Conservation (phyloP, 2,329 filamentous ascomycete genomes). For the Truncatella angustata region DNA sequence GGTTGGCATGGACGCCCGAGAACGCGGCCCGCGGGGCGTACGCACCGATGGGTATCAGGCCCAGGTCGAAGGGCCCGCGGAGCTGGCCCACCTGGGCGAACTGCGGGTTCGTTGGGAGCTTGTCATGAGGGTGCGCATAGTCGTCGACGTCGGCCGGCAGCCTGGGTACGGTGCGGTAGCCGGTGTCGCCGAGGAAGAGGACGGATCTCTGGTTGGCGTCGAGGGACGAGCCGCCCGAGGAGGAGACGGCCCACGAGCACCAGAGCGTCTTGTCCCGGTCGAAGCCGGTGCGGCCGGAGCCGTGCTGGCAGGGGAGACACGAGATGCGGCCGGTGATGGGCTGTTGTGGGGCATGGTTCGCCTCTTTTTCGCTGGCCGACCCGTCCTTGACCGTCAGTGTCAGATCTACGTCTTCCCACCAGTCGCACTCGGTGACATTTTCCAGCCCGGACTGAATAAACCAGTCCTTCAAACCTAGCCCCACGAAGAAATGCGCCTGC, state of each 20-base stretch:
- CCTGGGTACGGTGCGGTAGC: conserved; percentile 75
- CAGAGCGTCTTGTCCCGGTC: conserved; percentile 74
- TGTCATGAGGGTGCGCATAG: conserved; percentile 64
- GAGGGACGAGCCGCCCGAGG: no score
- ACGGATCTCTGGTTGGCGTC: conserved; percentile 78
- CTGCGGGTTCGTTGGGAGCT: conserved; percentile 74
- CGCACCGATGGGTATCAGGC: conserved; percentile 89
- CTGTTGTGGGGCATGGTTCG: conserved; percentile 26
- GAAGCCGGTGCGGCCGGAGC: conserved; percentile 63
- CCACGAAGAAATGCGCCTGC: conserved; percentile 83
- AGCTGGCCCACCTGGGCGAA: conserved; percentile 80
- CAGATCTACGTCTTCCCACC: conserved; percentile 87
- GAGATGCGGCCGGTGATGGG: conserved; percentile 70
- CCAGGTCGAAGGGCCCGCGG: conserved; percentile 85
- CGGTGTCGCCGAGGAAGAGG: conserved; percentile 88
- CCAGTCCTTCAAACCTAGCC: conserved; percentile 80
- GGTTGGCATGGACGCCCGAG: conserved; percentile 81
- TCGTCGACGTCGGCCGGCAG: conserved; percentile 64
- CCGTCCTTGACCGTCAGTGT: conserved; percentile 42
- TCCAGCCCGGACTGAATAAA: conserved; percentile 68
- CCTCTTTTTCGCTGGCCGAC: conserved; percentile 27
- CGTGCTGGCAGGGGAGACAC: conserved; percentile 84
- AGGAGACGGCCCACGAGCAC: conserved; percentile 80
- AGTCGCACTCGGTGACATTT: conserved; percentile 86
- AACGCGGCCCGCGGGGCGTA: conserved; percentile 74